phyloP scores from a whole-genome alignment of 441 rosid genomes.

The Eruca vesicaria region DNA sequence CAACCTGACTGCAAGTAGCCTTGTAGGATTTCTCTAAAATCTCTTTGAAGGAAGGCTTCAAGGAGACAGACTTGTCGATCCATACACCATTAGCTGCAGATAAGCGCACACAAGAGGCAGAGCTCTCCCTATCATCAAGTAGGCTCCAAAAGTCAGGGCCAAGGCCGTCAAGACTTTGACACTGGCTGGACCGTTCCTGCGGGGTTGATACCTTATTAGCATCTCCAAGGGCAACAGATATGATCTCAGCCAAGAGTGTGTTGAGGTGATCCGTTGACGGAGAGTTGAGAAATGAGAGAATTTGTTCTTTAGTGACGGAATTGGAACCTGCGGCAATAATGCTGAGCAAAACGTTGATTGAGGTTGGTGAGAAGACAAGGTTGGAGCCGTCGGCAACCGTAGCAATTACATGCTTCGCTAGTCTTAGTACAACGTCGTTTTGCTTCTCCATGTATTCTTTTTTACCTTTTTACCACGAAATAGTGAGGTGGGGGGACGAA shows the following conservation, averaged over 20 bases:
- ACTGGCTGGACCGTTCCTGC: neutral
- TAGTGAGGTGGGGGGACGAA: neutral
- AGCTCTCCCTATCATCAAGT: constrained; percentile 38
- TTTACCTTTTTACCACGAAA: neutral
- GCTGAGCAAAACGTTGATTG: constrained; percentile 64
- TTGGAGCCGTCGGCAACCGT: constrained; percentile 44
- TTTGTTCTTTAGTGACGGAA: constrained; percentile 49
- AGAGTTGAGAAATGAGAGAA: constrained; percentile 66
- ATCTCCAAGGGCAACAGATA: neutral
- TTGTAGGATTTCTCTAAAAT: constrained; percentile 50
- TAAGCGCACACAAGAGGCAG: constrained; percentile 56
- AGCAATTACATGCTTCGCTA: constrained; percentile 40
- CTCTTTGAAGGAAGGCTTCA: constrained; percentile 55
- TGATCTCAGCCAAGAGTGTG: constrained; percentile 47
- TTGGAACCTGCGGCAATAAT: constrained; percentile 62
- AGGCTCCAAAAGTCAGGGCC: constrained; percentile 28
- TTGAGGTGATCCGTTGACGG: constrained; percentile 53
- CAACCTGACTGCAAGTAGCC: constrained; percentile 50
- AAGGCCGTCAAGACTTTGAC: neutral
- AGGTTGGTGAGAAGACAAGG: constrained; percentile 69
- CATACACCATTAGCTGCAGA: constrained; percentile 62
- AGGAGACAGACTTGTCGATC: constrained; percentile 53
- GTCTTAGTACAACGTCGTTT: constrained; percentile 44
- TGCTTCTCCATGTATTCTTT: constrained; percentile 24
- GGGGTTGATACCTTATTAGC: neutral